Evolutionary conservation across 139 green algal genomes (phyloP), one percentile per base, ranked within the genome.

Genomic region (Deuterostichococcus epilithicus): DNA sequence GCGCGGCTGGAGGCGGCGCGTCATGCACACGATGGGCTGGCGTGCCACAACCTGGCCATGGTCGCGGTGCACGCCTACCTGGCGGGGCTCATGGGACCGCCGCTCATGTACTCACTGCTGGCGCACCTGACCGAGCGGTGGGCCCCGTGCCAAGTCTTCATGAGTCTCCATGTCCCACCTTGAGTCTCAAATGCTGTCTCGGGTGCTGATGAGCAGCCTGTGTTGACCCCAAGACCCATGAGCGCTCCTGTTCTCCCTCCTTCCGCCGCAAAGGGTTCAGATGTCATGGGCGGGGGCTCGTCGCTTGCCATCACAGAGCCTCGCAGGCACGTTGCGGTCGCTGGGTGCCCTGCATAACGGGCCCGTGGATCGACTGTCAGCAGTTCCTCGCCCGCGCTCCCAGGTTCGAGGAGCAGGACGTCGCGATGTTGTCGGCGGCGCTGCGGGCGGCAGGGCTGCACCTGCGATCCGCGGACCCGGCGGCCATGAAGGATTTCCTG

Each of bases 401-500:
- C 84, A 82, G 85, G 32, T 93, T 95, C 76, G 60, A 37, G 0
- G 91, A 95, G 77, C 58, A 77, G 2, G 90, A 94, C 68, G 82
- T 95, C 72, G 82, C 79, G 30, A 75, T 87, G 52, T 89, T 93
- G 76, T 72, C 84, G 13, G 82, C 79, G 4, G 60, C 93, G 74
- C 84, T 94, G 45, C 69, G 79, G 13, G 71, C 66, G 0, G 80
- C 65, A n/a, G 92, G 92, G 1, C 81, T 93, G 65, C 79, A 87
- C 82, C 83, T 97, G 25, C 76, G 92, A 23, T 71, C 80, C 35
- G 88, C 86, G 25, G 91, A 97, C 85, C 91, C 92, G 0, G 80
- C 69, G 5, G 76, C 78, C 23, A 94, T 97, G 90, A 94, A 90
- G 76, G 87, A 91, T 1, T 94, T 93, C 76, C 89, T 97, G 74